Percentiles rank a stretch among this genome's conserved stretches.
Conservation (phyloP, 345 rosid genomes). For the Lepidium africanum region DNA sequence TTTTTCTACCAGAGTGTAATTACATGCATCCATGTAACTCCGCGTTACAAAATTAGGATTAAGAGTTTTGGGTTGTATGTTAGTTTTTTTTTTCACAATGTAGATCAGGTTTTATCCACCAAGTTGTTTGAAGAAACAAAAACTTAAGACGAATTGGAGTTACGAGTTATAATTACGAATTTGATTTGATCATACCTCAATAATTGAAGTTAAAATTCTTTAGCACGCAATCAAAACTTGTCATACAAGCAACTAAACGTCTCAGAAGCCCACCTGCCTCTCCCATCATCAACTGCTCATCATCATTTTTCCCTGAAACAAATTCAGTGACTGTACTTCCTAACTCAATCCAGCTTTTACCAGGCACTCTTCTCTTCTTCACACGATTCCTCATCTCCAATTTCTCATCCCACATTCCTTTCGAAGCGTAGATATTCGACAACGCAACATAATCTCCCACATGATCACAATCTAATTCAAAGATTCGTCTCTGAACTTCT, state of each 20-base stretch:
- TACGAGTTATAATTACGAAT: neutral
- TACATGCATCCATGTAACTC: too few species aligned
- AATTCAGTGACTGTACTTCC: slow-evolving; percentile 27
- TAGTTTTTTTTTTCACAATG: too few species aligned
- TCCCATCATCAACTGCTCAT: neutral
- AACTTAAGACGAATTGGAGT: too few species aligned
- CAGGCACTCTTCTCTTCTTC: slow-evolving; percentile 36
- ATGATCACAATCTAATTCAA: slow-evolving; percentile 24
- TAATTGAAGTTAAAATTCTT: neutral
- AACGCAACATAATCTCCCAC: slow-evolving; percentile 28
- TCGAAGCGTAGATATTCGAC: slow-evolving; percentile 36
- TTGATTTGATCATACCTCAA: neutral
- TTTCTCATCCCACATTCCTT: slow-evolving; percentile 38
- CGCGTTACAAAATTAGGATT: too few species aligned
- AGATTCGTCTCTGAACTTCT: slow-evolving; percentile 23
- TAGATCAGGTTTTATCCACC: too few species aligned
- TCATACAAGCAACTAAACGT: slow-evolving; percentile 6
- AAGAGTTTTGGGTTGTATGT: too few species aligned
- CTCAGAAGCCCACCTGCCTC: slow-evolving; percentile 22
- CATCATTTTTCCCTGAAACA: slow-evolving; percentile 26
- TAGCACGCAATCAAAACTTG: neutral
- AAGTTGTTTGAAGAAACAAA: too few species aligned
- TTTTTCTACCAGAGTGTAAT: too few species aligned
- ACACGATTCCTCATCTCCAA: slow-evolving; percentile 16
- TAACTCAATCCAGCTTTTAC: slow-evolving; percentile 35